Conservation (phyloP, 139 green algal genomes). For the Micractinium sp. region DNA sequence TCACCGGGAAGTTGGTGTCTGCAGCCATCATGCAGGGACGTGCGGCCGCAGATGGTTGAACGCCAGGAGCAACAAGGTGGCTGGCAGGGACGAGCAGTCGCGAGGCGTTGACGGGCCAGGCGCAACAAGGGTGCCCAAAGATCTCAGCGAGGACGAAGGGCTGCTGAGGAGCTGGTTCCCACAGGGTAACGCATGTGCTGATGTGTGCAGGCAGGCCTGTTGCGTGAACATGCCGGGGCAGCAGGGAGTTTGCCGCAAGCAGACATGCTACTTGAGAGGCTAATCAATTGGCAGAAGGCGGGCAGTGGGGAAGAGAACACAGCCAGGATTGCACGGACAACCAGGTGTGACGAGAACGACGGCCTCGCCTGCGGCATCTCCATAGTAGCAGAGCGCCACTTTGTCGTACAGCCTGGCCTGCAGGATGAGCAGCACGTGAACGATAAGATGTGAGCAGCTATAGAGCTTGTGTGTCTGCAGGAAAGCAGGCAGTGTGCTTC, state of each 20-base stretch:
- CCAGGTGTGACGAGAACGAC: background rate
- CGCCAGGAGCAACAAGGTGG: background rate
- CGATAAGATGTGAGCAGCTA: background rate
- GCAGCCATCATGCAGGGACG: background rate
- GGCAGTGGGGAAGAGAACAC: background rate
- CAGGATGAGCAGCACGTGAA: background rate
- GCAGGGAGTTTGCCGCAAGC: background rate
- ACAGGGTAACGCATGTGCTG: background rate
- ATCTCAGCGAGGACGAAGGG: background rate
- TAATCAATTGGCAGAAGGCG: background rate
- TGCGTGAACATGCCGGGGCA: background rate
- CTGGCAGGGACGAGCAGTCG: background rate
- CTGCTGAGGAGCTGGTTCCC: too few relatives aligned
- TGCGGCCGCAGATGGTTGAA: background rate
- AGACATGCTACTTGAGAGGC: background rate
- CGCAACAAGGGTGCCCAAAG: background rate
- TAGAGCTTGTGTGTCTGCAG: background rate
- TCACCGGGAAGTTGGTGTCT: constrained; percentile 44
- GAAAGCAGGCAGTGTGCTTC: background rate
- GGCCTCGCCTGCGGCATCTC: background rate
- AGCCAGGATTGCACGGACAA: background rate
- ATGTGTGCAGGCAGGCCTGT: background rate
- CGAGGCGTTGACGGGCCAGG: background rate
- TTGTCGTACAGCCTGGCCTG: constrained; percentile 37
- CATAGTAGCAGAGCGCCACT: constrained; percentile 24